Evolutionary conservation across 805 yeast genomes (phyloP), one percentile per base, ranked within the genome.

Genomic region (Hanseniaspora meyeri): DNA sequence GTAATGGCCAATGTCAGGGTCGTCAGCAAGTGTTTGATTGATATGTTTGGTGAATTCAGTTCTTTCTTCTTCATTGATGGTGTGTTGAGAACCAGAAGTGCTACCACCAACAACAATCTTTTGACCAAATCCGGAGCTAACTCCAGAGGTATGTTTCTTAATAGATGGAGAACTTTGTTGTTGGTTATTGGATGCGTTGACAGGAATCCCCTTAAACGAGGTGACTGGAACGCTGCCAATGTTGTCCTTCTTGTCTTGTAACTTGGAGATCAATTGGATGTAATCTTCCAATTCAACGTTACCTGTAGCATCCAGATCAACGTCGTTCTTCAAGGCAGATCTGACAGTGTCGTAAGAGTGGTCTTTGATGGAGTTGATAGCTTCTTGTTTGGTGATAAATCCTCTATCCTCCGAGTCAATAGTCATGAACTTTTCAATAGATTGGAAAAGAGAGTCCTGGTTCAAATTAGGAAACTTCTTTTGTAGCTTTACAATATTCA

Each of bases 61-160:
- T 69, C 96, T 80, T 72, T 93, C 98, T 74, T 93, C 98, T 66
- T 91, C 97, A 69, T 93, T 89, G 68, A 93, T 90, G 2, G 97
- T 88, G 70, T 93, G 98, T 1, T 95, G 86, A 19, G 95, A 87
- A 51, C 97, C 96, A 0, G 95, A 79, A n/a, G 87, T 79, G 49
- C 84, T 79, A 55, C 96, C 96, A 40, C 85, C 80, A 49, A 90
- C 86, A 60, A 87, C 83, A 57, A 93, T 89, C 61, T 82, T 81
- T 12, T 90, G 89, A 45, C 82, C 78, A 8, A 73, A 66, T 50
- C 82, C 82, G 60, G 70, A 73, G 40, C 70, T 55, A 1, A 20
- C 6, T 40, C 72, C 45, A 24, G 45, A 24, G 16, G 45, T 42
- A 17, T 24, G 65, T 34, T 67, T 64, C 49, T 65, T 64, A 4